A percentile compares a stretch with the other conserved stretches of the same genome.
Conservation (phyloP, 306 rosid genomes). For the Spatholobus suberectus region DNA sequence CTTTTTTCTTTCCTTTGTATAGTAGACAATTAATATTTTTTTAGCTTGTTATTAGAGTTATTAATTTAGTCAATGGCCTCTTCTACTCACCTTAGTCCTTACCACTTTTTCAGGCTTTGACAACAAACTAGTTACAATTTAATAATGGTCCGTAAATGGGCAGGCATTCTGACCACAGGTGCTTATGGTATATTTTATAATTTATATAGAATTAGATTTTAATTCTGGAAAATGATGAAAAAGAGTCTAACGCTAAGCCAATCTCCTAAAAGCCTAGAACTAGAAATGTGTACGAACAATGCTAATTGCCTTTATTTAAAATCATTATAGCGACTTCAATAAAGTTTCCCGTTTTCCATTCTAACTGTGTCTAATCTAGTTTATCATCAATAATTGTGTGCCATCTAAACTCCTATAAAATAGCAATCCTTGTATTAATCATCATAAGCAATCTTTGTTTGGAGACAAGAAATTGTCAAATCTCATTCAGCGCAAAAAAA, state of each 20-base stretch:
- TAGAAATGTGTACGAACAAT: constrained; percentile 33
- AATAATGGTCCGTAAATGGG: constrained; percentile 1
- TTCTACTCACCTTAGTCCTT: neutral
- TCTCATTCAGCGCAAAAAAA: no score
- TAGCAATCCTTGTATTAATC: constrained; percentile 48
- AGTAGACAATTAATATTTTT: neutral
- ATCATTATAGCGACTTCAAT: constrained; percentile 36
- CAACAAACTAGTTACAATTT: constrained; percentile 11
- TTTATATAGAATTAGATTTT: neutral
- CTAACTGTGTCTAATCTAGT: neutral
- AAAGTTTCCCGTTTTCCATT: constrained; percentile 10
- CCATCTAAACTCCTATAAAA: constrained; percentile 14
- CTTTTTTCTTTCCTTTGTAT: neutral
- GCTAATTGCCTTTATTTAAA: constrained; percentile 24
- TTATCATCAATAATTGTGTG: constrained; percentile 38
- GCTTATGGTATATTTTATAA: neutral
- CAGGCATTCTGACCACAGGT: constrained; percentile 10
- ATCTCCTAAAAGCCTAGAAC: constrained; percentile 28
- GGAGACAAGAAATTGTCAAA: constrained; percentile 40
- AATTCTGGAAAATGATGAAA: constrained; percentile 20
- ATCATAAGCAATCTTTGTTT: constrained; percentile 41
- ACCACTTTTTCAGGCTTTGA: constrained; percentile 21
- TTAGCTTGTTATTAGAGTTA: neutral
- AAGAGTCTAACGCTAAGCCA: constrained; percentile 21
- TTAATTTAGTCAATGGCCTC: constrained; percentile 33